Evolutionary conservation across 495 filamentous ascomycete species (phyloP).

Genomic region (Neurospora sp.): DNA sequence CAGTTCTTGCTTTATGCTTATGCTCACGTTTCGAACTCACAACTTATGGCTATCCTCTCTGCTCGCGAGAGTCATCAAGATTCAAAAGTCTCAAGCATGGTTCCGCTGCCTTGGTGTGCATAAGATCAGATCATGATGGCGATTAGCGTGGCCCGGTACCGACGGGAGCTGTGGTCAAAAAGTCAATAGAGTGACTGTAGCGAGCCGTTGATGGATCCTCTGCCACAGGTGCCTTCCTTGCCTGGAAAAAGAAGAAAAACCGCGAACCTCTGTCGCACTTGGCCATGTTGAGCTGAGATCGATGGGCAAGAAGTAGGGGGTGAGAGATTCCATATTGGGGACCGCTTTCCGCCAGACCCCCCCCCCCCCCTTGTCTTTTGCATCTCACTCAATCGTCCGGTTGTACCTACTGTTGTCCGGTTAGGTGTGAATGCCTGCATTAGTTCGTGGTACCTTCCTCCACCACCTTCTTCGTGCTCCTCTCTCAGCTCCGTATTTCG

Average conservation of each 20-base stretch:
- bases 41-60: neutral
- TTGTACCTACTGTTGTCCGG: neutral
- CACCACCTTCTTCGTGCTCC: neutral
- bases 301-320: neutral
- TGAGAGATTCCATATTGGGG: neutral
- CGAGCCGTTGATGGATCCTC: neutral
- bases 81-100: neutral
- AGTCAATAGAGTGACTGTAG: neutral
- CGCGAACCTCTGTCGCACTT: neutral
- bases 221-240: neutral
- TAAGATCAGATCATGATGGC: neutral
- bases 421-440: neutral
- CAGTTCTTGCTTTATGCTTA: neutral
- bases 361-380: neutral
- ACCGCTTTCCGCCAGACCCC: neutral
- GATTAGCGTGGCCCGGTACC: neutral
- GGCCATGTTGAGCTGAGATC: neutral
- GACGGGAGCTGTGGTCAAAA: neutral
- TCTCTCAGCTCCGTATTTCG: neutral
- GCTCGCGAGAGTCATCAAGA: neutral
- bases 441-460: neutral
- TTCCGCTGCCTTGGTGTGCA: neutral
- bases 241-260: neutral
- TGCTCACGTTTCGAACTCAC: neutral
- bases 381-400: neutral